Conservation (phyloP, 2,329 filamentous ascomycete species). For the Penicillium nordicum region DNA sequence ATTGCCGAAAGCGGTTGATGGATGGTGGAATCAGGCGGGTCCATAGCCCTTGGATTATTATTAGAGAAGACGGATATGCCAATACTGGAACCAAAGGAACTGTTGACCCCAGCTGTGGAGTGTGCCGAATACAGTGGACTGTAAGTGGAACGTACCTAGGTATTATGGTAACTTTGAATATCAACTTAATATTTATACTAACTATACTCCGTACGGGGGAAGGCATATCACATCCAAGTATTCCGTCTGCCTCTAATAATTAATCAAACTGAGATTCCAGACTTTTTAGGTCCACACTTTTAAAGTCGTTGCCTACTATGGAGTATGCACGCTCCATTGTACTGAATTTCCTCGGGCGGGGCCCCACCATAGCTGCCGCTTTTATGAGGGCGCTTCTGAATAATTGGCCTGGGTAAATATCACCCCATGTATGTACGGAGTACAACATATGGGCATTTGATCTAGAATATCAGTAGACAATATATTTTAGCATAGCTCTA, state of each 20-base stretch:
- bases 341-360: neutral
- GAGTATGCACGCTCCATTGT: neutral
- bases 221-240: neutral
- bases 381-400: neutral
- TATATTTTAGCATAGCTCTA: neutral
- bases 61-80: neutral
- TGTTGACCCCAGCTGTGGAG: constrained; percentile 16
- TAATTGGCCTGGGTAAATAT: neutral
- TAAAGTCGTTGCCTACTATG: neutral
- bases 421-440: neutral
- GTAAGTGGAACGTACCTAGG: neutral
- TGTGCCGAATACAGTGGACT: neutral
- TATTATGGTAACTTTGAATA: neutral
- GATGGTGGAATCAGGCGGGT: constrained; percentile 17
- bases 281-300: neutral
- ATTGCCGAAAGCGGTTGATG: constrained; percentile 19
- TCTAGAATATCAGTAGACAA: neutral
- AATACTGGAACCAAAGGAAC: constrained; percentile 10
- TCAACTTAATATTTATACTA: neutral
- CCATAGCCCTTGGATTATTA: neutral
- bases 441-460: neutral
- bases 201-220: too few relatives aligned
- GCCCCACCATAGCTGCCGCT: neutral
- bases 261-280: neutral
- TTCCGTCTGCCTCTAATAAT: neutral